A percentile compares a stretch with the other conserved stretches of the same genome.
phyloP scores from a whole-genome alignment of 768 basidiomycete species.

The Lentinus tigrinus region DNA sequence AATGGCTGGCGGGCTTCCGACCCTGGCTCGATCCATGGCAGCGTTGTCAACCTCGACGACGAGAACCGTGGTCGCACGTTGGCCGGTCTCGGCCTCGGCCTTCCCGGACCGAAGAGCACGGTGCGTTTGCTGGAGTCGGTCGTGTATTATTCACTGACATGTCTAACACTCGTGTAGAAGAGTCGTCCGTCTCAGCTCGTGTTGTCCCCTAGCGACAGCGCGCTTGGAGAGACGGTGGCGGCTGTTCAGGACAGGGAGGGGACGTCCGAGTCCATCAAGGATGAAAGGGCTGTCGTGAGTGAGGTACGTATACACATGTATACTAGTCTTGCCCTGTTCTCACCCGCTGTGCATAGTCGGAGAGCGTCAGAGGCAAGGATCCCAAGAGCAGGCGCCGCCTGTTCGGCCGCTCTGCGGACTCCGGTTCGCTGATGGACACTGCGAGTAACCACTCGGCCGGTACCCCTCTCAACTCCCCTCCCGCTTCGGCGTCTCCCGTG shows the following conservation, averaged over 20 bases:
- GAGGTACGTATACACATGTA: conserved; percentile 49
- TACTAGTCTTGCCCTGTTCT: not conserved
- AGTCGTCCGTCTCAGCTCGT: conserved; percentile 49
- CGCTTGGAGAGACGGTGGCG: conserved; percentile 45
- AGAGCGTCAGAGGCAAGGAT: conserved; percentile 44
- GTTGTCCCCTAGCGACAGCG: conserved; percentile 63
- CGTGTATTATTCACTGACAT: not conserved
- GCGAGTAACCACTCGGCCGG: conserved; percentile 28
- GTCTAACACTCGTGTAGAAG: conserved; percentile 32
- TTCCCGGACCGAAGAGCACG: conserved; percentile 17
- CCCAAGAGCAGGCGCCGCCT: conserved; percentile 47
- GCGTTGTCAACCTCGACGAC: conserved; percentile 3
- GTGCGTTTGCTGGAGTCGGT: conserved; percentile 3
- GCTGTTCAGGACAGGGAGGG: conserved; percentile 21
- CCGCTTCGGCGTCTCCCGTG: conserved; percentile 3
- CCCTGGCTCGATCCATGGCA: conserved; percentile 14
- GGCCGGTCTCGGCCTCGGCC: conserved; percentile 32
- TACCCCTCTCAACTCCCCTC: conserved; percentile 12
- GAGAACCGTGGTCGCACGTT: conserved; percentile 14
- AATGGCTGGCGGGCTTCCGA: conserved; percentile 25
- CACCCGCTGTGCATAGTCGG: conserved; percentile 6
- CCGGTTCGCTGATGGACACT: conserved; percentile 31
- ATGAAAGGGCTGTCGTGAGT: conserved; percentile 61
- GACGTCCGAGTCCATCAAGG: conserved; percentile 37
- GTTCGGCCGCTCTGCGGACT: conserved; percentile 58